Evolutionary conservation across 1,284 basidiomycete genomes (phyloP).

Genomic region (Ganoderma meredithae): DNA sequence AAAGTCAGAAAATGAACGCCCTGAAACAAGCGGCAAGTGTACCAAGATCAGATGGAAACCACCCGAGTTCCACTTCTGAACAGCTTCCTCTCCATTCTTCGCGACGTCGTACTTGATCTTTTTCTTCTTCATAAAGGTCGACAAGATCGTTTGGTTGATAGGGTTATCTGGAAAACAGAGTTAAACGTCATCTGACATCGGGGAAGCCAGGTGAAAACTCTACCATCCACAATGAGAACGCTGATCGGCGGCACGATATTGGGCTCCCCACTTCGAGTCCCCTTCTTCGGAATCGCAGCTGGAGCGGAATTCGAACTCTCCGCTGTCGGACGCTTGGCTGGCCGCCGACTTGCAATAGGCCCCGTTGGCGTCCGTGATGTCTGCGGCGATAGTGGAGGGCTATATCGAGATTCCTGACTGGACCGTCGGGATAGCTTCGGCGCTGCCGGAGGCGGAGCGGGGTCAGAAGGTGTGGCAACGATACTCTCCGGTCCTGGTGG

Average conservation of each 20-base stretch:
- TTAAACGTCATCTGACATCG: slow-evolving; percentile 7
- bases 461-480: background rate
- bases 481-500: slow-evolving; percentile 6
- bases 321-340: slow-evolving; percentile 29
- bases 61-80: slow-evolving; percentile 95
- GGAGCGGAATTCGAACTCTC: slow-evolving; percentile 30
- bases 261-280: slow-evolving; percentile 40
- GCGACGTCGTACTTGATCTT: slow-evolving; percentile 96
- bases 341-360: slow-evolving; percentile 13
- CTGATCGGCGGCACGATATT: slow-evolving; percentile 93
- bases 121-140: slow-evolving; percentile 96
- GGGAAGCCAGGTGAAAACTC: slow-evolving; percentile 35
- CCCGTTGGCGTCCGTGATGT: slow-evolving; percentile 26
- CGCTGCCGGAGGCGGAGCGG: slow-evolving; percentile 12
- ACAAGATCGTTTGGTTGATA: slow-evolving; percentile 97
- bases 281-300: slow-evolving; percentile 37
- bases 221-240: slow-evolving; percentile 95
- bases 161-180: slow-evolving; percentile 80
- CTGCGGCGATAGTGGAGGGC: slow-evolving; percentile 39
- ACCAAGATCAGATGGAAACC: slow-evolving; percentile 97
- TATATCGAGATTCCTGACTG: slow-evolving; percentile 29
- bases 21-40: slow-evolving; percentile 41
- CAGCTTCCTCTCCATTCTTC: slow-evolving; percentile 94
- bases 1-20: slow-evolving; percentile 12
- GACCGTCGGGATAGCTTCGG: slow-evolving; percentile 26